Evolutionary conservation across 306 rosid species (phyloP).

Genomic region (Fragaria ananassa): DNA sequence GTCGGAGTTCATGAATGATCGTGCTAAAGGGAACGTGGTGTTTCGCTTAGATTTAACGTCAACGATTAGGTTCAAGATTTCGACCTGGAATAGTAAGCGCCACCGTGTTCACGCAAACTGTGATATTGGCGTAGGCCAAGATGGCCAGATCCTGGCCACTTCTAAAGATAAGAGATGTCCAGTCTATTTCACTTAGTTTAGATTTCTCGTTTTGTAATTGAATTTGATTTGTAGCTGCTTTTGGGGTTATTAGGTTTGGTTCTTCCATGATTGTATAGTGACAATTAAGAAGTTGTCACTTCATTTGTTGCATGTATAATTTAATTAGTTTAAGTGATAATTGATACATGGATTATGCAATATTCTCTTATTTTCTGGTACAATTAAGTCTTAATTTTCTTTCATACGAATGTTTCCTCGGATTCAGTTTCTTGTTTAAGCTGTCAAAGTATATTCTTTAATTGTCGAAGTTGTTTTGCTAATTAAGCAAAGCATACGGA

Average conservation of each 20-base stretch:
- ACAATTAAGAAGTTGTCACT: background rate
- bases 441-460: too few species aligned
- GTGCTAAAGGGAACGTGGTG: slow-evolving; percentile 48
- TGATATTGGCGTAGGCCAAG: slow-evolving; percentile 57
- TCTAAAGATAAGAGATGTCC: slow-evolving; percentile 59
- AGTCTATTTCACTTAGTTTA: slow-evolving; percentile 53
- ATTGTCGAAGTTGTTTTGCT: too few species aligned
- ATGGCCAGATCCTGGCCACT: slow-evolving; percentile 47
- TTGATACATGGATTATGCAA: too few species aligned
- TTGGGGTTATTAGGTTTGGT: background rate
- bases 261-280: background rate
- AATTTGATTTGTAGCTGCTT: background rate
- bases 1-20: slow-evolving; percentile 61
- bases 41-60: slow-evolving; percentile 60
- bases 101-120: slow-evolving; percentile 76
- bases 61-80: slow-evolving; percentile 54
- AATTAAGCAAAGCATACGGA: too few species aligned
- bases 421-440: too few species aligned
- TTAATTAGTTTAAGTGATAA: background rate
- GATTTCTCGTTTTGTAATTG: background rate
- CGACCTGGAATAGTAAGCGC: slow-evolving; percentile 57
- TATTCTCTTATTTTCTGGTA: too few species aligned
- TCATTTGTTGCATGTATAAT: background rate
- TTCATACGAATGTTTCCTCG: too few species aligned
- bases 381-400: too few species aligned